phyloP scores from a whole-genome alignment of 768 basidiomycete genomes.

The Suillus spraguei region DNA sequence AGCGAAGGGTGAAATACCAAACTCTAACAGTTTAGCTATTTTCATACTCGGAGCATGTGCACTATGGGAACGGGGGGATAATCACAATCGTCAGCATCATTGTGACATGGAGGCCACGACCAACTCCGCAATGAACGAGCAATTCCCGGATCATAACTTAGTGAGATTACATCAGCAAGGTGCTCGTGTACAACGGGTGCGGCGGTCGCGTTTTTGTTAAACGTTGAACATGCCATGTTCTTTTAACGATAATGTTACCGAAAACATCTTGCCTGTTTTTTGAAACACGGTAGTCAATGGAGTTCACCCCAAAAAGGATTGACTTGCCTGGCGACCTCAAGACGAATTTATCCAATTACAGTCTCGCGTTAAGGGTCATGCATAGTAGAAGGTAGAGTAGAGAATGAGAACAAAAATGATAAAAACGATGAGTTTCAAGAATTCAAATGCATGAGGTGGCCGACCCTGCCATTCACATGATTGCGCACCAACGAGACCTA shows the following conservation, averaged over 20 bases:
- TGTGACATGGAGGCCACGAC: not conserved
- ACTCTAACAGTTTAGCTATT: not conserved
- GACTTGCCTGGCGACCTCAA: slow-evolving; percentile 47
- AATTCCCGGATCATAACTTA: no score
- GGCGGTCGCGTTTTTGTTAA: no score
- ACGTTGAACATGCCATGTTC: no score
- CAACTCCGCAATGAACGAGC: not conserved
- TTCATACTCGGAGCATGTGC: not conserved
- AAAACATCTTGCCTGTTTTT: no score
- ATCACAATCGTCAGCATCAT: not conserved
- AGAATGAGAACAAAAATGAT: slow-evolving; percentile 7
- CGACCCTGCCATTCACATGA: slow-evolving; percentile 16
- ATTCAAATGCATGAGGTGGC: slow-evolving; percentile 17
- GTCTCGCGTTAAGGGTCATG: slow-evolving; percentile 40
- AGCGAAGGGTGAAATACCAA: no score
- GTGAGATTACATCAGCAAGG: no score
- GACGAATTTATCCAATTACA: slow-evolving; percentile 40
- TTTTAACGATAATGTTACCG: no score
- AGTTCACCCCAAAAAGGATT: slow-evolving; percentile 20
- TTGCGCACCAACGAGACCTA: slow-evolving; percentile 20
- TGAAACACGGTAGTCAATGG: no score
- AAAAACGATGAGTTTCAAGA: slow-evolving; percentile 9
- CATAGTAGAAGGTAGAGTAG: not conserved
- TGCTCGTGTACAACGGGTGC: no score
- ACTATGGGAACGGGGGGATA: not conserved